A percentile compares a stretch with the other conserved stretches of the same genome.
Conservation (phyloP, 129 eudicot genomes). For the Escallonia rubra region DNA sequence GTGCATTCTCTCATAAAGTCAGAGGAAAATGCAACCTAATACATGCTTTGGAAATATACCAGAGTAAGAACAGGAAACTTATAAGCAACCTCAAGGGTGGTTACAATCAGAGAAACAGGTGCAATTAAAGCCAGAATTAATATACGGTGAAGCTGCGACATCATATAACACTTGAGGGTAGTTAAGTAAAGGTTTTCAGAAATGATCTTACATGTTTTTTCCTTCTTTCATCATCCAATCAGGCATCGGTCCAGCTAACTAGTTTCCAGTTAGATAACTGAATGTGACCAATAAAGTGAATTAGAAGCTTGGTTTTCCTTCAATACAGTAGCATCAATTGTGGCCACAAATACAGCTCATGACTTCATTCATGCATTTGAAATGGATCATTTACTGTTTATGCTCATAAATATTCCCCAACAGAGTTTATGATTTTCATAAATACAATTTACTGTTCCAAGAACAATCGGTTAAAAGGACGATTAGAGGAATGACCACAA, state of each 20-base stretch:
- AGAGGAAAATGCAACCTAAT: too few species aligned
- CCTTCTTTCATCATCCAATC: constrained; percentile 35
- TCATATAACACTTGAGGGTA: not conserved
- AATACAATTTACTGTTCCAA: too few species aligned
- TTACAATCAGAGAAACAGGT: too few species aligned
- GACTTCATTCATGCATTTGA: not conserved
- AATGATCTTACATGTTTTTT: constrained; percentile 32
- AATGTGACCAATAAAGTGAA: not conserved
- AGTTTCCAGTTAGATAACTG: constrained; percentile 60
- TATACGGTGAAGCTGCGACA: not conserved
- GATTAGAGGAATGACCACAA: too few species aligned
- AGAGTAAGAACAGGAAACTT: too few species aligned
- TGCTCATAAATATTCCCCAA: too few species aligned
- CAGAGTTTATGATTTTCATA: too few species aligned
- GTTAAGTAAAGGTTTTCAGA: not conserved
- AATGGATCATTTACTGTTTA: not conserved
- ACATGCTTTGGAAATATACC: too few species aligned
- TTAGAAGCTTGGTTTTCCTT: not conserved
- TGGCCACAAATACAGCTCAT: not conserved
- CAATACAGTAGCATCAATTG: not conserved
- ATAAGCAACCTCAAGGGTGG: too few species aligned
- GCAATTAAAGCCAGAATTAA: too few species aligned
- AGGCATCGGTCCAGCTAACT: constrained; percentile 43
- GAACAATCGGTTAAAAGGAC: too few species aligned
- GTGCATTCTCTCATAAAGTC: too few species aligned